These are phyloP conservation scores for Cardamine occulta DNA, from an alignment of 345 rosid genomes.

Conservation along the genomic window DNA sequence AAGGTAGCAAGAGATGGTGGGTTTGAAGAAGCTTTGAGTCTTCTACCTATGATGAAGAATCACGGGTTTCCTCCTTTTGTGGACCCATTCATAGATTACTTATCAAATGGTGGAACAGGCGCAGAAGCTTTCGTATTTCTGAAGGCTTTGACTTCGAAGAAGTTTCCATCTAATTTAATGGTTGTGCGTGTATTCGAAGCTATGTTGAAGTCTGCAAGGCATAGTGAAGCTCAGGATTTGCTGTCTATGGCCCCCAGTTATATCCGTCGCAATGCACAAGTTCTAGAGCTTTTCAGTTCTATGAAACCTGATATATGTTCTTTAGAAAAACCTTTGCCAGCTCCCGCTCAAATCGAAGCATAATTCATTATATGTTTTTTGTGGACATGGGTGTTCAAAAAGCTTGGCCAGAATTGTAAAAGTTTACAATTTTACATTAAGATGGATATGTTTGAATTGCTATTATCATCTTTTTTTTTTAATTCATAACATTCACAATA, in stretches of 20 bases:
- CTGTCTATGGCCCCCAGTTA: slow-evolving; percentile 65
- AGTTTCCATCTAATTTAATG: slow-evolving; percentile 72
- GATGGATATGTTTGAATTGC: neutral
- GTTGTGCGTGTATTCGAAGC: slow-evolving; percentile 67
- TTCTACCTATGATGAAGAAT: slow-evolving; percentile 67
- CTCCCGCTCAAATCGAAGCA: slow-evolving; percentile 56
- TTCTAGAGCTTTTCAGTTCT: slow-evolving; percentile 69
- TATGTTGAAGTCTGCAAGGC: slow-evolving; percentile 66
- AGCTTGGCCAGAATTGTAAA: neutral
- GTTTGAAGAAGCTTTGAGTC: slow-evolving; percentile 66
- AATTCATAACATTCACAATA: too few relatives aligned
- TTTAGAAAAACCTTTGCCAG: slow-evolving; percentile 33
- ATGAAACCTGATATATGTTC: slow-evolving; percentile 43
- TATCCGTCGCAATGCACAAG: slow-evolving; percentile 77
- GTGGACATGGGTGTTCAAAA: slow-evolving; percentile 2
- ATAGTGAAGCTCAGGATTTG: slow-evolving; percentile 70
- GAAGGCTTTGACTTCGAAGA: slow-evolving; percentile 65
- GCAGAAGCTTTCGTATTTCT: slow-evolving; percentile 66
- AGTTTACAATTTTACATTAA: neutral
- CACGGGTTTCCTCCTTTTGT: slow-evolving; percentile 78
- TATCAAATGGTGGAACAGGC: slow-evolving; percentile 68
- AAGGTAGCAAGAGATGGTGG: slow-evolving; percentile 67
- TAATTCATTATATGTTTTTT: neutral
- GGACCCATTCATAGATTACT: slow-evolving; percentile 66
- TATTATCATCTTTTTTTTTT: too few relatives aligned